A percentile compares a stretch with the other conserved stretches of the same genome.
Evolutionary conservation across 208 protist genomes (phyloP).

Genomic region (Porcisia hertigi): DNA sequence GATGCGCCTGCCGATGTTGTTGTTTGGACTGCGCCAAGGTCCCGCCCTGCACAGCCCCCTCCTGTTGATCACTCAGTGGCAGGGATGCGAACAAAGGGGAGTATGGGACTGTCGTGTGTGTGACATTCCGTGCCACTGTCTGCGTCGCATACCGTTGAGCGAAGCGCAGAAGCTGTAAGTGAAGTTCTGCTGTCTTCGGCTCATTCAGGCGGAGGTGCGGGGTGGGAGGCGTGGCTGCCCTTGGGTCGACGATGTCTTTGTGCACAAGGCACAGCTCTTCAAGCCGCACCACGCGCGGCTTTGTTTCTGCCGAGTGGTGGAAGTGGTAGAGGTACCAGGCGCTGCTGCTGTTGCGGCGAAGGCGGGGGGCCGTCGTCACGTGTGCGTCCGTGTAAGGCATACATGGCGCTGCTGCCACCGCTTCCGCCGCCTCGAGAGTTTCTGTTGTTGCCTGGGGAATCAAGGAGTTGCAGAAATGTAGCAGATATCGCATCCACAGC

Average conservation of each 20-base stretch:
- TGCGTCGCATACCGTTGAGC: slow-evolving; percentile 25
- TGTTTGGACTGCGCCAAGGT: background rate
- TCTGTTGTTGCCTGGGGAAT: slow-evolving; percentile 9
- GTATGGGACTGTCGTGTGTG: background rate
- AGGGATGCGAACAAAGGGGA: background rate
- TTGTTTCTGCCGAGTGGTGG: slow-evolving; percentile 19
- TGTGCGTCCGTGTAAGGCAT: background rate
- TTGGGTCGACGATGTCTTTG: slow-evolving; percentile 4
- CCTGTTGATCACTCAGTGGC: background rate
- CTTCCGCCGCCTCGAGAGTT: background rate
- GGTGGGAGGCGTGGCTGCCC: background rate
- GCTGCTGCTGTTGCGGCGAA: background rate
- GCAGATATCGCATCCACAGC: slow-evolving; percentile 34
- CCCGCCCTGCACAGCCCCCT: background rate
- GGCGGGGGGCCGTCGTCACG: background rate
- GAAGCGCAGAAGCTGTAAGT: slow-evolving; percentile 13
- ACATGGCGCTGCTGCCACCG: background rate
- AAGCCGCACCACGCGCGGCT: slow-evolving; percentile 24
- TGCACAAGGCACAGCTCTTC: slow-evolving; percentile 15
- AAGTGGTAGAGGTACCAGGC: slow-evolving; percentile 28
- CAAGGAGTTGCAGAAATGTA: slow-evolving; percentile 21
- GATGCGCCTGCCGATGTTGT: slow-evolving; percentile 15
- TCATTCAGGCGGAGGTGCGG: background rate
- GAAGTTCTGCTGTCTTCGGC: background rate
- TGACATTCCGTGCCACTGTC: slow-evolving; percentile 18